Evolutionary conservation across 1,139 yeast species (phyloP), one percentile per base, ranked within the genome.

Genomic region (Blastobotrys malaysiensis): DNA sequence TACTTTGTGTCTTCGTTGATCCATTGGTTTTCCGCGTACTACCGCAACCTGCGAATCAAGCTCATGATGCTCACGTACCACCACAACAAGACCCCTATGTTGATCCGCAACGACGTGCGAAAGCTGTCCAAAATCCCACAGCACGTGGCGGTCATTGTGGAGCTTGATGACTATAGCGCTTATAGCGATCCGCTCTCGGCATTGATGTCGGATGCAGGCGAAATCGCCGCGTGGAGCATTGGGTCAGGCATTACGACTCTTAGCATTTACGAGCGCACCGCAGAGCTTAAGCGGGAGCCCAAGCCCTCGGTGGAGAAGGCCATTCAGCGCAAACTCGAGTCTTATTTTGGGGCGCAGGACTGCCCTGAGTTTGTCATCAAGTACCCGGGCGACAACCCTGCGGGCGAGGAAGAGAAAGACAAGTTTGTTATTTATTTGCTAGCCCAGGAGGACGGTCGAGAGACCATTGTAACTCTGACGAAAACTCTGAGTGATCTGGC

Each of bases 131-230:
- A 93, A 69, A 78, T 90, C 46, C 99, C 99, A 2, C 79, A 78
- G 59, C 78, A 87, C 53, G 64, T 93, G 21, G 86, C 95, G 9
- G 82, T 88, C 31, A 82, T 93, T 16, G 72, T 93, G 57, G 84
- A 81, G 61, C 77, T 84, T 65, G 82, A 82, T 63, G 81, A 85
- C 48, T 90, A 83, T 53, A 93, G 85, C 61, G 95, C 87, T 65
- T 90, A 88, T 57, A 97, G 96, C 22, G 99, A 97, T 1, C 97
- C 97, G 1, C 71, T 86, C 48, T 91, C 86, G 57, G 96, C 96
- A 0, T 75, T 95, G 48, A 75, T 91, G 64, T 82, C 80, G 62
- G 88, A 88, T 63, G 78, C 86, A 19, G 80, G 93, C 54, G 96
- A 90, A 65, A 65, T 91, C 48, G 78, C 84, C 0, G 85, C 95